Evolutionary conservation across 2,329 filamentous ascomycete species (phyloP), one percentile per base, ranked within the genome.

Genomic region (Monilinia fructigena): DNA sequence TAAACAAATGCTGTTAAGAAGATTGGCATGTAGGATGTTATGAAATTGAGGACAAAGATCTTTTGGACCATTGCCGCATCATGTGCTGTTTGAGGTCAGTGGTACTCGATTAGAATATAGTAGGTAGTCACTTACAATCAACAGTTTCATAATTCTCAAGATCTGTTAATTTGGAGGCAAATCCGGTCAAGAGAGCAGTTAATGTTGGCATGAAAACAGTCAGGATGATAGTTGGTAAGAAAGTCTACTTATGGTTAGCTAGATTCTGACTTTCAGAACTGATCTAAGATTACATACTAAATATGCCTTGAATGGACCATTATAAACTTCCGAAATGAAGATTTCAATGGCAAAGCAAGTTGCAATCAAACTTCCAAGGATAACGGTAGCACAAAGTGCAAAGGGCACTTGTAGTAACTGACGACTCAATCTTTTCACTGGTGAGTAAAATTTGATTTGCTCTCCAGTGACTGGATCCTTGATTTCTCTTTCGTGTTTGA

Each of bases 41-140:
- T 94, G 79, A 97, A 97, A 80, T 97, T 96, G 74, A 98, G 86
- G 18, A 98, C 88, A 74, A 99, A 98, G 45, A 96, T 90, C 81
- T 99, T 99, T 67, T 91, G 88, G 0, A 95, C 92, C 75, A 97
- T 85, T 1, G 93, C 90, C 26, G 90, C 86, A 68, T 96, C 87
- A 74, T 97, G 90, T 18, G 88, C 89, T 87, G 70, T 12, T 31
- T 7, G 10, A 58, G 28, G 40, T 74, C 65, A 72, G 68, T 65
- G 1, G 3, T 53, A 53, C 75, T 67, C 73, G 67, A 38, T 23
- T 54, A 47, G 45, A 18, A 4, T 18, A 1, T 35, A 47, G 53
- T 11, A 14, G 14, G 10, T 26, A 10, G 0, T 53, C 1, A 72
- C 75, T 68, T 72, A 86, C 85, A 79, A 71, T 93, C 92, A 67